Evolutionary conservation across 441 rosid genomes (phyloP), one percentile per base, ranked within the genome.

Genomic region (Adansonia gregorii): DNA sequence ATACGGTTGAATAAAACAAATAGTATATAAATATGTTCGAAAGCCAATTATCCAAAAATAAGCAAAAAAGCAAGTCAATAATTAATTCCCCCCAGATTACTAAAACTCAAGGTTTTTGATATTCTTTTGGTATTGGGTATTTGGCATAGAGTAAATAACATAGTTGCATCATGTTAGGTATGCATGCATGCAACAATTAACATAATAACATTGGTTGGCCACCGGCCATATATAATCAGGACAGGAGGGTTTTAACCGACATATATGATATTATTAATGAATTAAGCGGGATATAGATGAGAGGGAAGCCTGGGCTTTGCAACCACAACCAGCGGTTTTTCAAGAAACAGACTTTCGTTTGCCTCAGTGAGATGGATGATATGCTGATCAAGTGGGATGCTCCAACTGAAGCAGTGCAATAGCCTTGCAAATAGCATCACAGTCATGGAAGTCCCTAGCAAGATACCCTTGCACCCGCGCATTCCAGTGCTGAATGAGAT

Each of bases 341-440:
- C 81, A 51, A 81, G 77, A 35, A 70, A 77, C 0, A 84, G 59
- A 7, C 76, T 78, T 15, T 8, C 64, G 48, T 63, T 10, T 0
- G 52, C 56, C 76, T 87, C 88, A 0, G 64, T 63, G 1, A 85
- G 61, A 15, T 77, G 78, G 68, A 83, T 58, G 22, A 56, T 61
- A 0, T 45, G 9, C 0, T 63, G 52, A 1, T 71, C 68, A 1
- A 4, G 39, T 24, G 78, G 83, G 17, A 72, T 8, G 61, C 56
- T 79, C 90, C 89, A 89, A 0, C 51, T 52, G 67, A 86, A 88
- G 41, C 88, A 83, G 65, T 88, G 91, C 55, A 86, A 59, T 69
- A 89, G 78, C 83, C 91, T 77, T 1, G 93, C 90, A 4, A 89
- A 76, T 6, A 84, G 71, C 89, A 88, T 80, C 8, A 78, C 41